phyloP scores from a whole-genome alignment of 169 alveolate genomes.

The Eimeria zaria region DNA sequence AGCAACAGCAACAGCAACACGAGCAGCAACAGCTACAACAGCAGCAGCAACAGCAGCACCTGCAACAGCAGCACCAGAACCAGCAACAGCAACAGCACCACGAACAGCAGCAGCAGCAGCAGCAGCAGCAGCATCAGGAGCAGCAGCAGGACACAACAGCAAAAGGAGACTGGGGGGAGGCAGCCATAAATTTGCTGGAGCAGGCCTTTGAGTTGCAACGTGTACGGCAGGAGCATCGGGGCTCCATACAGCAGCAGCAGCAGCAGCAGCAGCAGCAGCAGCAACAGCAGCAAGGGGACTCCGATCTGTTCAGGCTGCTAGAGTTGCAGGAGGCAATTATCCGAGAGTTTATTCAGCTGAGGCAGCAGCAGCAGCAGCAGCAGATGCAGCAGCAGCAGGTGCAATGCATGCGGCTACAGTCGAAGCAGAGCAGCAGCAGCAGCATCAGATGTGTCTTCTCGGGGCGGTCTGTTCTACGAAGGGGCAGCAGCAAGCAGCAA shows the following conservation, averaged over 20 bases:
- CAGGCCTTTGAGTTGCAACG: slow-evolving; percentile 3
- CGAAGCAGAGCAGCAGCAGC: not conserved
- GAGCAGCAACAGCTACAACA: too few species aligned
- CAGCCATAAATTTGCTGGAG: not conserved
- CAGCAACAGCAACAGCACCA: too few species aligned
- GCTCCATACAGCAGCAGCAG: not conserved
- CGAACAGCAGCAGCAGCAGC: slow-evolving; percentile 30
- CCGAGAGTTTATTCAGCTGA: not conserved
- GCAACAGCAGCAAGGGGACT: too few species aligned
- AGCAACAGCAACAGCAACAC: too few species aligned
- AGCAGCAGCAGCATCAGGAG: not conserved
- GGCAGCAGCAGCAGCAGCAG: slow-evolving; percentile 26
- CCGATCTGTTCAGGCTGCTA: not conserved
- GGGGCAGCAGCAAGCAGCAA: not conserved
- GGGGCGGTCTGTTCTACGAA: not conserved
- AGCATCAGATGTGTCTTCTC: slow-evolving; percentile 1
- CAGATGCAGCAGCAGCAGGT: not conserved
- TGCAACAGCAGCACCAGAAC: too few species aligned
- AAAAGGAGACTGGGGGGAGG: not conserved
- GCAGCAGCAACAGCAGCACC: too few species aligned
- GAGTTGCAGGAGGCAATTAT: not conserved
- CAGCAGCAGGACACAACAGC: not conserved
- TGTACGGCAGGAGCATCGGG: not conserved
- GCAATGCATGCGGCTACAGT: not conserved
- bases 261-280: too few species aligned